Percentiles rank a stretch among this genome's conserved stretches.
Evolutionary conservation across 2,329 filamentous ascomycete genomes (phyloP).

Genomic region (Paecilomyces niveus): DNA sequence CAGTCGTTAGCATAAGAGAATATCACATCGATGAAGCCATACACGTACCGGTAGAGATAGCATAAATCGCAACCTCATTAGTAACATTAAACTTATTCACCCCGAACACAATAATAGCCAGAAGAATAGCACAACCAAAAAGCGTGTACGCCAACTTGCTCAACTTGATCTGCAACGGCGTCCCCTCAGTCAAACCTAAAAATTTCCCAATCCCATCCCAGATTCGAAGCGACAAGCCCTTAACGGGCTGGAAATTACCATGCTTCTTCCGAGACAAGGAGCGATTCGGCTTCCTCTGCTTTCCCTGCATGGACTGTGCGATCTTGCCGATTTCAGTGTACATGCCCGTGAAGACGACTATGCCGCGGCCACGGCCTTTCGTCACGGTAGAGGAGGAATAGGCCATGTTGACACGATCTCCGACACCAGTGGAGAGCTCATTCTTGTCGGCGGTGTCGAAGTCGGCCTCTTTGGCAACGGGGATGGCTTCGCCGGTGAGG

Average conservation of each 20-base stretch:
- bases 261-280: conserved; percentile 42
- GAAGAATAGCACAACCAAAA: conserved; percentile 62
- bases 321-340: conserved; percentile 56
- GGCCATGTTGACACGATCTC: conserved; percentile 54
- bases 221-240: conserved; percentile 43
- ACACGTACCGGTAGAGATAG: conserved; percentile 43
- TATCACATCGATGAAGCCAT: not conserved
- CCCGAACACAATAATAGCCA: conserved; percentile 57
- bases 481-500: conserved; percentile 55
- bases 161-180: conserved; percentile 76
- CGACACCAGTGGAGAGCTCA: conserved; percentile 38
- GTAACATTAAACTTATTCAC: conserved; percentile 51
- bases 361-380: conserved; percentile 51
- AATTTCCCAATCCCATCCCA: conserved; percentile 48
- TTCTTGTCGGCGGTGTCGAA: conserved; percentile 19
- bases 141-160: conserved; percentile 78
- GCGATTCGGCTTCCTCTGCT: conserved; percentile 34
- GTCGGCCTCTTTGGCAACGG: conserved; percentile 47
- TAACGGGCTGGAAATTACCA: conserved; percentile 38
- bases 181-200: conserved; percentile 60
- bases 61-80: conserved; percentile 54
- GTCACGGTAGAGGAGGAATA: conserved; percentile 56
- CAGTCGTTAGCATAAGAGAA: conserved; percentile 4
- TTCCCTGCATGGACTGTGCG: conserved; percentile 49
- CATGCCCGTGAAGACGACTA: conserved; percentile 56